Percentiles rank a stretch among this genome's conserved stretches.
Conservation (phyloP, 257 asterid genomes). For the Anisodus tanguticus region DNA sequence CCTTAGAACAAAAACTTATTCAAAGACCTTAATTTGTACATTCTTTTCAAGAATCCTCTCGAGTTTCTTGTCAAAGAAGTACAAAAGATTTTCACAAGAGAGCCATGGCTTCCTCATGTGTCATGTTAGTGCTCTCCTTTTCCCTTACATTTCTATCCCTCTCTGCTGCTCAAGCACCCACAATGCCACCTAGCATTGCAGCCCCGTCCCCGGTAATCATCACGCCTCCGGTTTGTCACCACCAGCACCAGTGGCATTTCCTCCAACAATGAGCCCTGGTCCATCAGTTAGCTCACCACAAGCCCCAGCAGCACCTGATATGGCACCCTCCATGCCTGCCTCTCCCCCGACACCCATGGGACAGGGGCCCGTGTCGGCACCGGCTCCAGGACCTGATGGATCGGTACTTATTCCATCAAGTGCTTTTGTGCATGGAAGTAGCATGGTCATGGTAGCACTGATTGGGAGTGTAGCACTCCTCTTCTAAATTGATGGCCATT, state of each 20-base stretch:
- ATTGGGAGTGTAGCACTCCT: slow-evolving; percentile 58
- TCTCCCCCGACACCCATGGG: slow-evolving; percentile 46
- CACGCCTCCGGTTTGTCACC: slow-evolving; percentile 32
- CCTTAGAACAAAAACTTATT: not conserved
- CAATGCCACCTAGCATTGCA: slow-evolving; percentile 40
- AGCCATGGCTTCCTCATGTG: slow-evolving; percentile 35
- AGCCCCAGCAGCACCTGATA: slow-evolving; percentile 34
- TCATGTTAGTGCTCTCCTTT: slow-evolving; percentile 32
- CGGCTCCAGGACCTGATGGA: slow-evolving; percentile 15
- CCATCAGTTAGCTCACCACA: slow-evolving; percentile 38
- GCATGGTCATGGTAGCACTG: slow-evolving; percentile 51
- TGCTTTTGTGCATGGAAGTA: slow-evolving; percentile 46
- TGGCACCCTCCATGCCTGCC: slow-evolving; percentile 38
- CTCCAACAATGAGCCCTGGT: slow-evolving; percentile 36
- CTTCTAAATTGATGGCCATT: slow-evolving; percentile 35
- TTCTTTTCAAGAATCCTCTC: not conserved
- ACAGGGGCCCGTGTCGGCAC: slow-evolving; percentile 21
- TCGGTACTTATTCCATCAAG: slow-evolving; percentile 33
- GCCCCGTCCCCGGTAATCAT: slow-evolving; percentile 31
- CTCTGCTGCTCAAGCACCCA: slow-evolving; percentile 43
- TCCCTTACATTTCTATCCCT: slow-evolving; percentile 28
- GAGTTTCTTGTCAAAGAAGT: not conserved
- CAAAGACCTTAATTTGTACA: not conserved
- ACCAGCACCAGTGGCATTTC: slow-evolving; percentile 32
- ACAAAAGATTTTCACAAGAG: not conserved